phyloP scores from a whole-genome alignment of 139 green algal species.

The Chlamydomonas asymmetrica region DNA sequence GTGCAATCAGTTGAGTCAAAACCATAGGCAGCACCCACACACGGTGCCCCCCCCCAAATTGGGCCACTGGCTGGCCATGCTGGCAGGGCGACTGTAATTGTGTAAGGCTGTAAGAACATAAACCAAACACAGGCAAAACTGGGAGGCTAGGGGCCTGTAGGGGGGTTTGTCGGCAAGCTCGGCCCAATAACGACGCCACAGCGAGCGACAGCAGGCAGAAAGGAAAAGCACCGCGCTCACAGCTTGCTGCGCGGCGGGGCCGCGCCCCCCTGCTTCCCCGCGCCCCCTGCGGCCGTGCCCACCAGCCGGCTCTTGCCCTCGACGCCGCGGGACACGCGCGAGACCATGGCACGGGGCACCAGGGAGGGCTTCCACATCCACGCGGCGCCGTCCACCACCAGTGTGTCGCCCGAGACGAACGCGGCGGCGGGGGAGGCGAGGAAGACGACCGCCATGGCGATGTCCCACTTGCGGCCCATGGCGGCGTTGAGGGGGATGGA shows the following conservation, averaged over 20 bases:
- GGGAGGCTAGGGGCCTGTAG: no score
- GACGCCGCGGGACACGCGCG: constrained; percentile 55
- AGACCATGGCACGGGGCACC: constrained; percentile 58
- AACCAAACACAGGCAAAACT: no score
- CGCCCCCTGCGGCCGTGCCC: constrained; percentile 40
- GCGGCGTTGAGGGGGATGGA: constrained; percentile 68
- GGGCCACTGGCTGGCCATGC: no score
- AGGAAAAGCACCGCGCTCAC: no score
- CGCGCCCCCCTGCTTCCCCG: neutral
- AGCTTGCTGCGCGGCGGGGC: constrained; percentile 51
- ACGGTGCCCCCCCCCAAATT: no score
- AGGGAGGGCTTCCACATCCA: constrained; percentile 76
- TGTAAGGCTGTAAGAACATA: no score
- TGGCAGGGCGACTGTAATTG: no score
- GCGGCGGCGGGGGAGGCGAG: constrained; percentile 62
- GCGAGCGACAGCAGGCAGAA: no score
- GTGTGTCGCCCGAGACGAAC: constrained; percentile 55
- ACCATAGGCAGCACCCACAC: no score
- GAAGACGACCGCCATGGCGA: constrained; percentile 84
- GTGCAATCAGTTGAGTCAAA: no score
- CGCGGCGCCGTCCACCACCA: constrained; percentile 86
- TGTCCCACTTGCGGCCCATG: constrained; percentile 87
- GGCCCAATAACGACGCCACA: no score
- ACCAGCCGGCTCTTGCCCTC: constrained; percentile 70
- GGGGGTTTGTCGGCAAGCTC: no score